phyloP scores from a whole-genome alignment of 164 flowering plant species.

The Vitis vinifera region ASM3070453v1 NC_081811.1:27011501-27012000 shows the following conservation, averaged over 20 bases:
- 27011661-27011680: constrained; percentile 93
- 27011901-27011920: neutral
- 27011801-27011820: constrained; percentile 17
- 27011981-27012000: neutral
- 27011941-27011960: neutral
- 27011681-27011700: constrained; percentile 78
- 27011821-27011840: constrained; percentile 3
- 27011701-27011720: constrained; percentile 51
- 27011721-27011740: constrained; percentile 30
- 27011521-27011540: neutral
- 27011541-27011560: neutral
- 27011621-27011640: constrained; percentile 88
- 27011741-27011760: constrained; percentile 47
- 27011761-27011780: constrained; percentile 90
- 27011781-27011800: constrained; percentile 91
- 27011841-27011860: neutral
- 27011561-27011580: neutral
- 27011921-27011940: neutral
- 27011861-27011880: neutral
- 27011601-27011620: constrained; percentile 79
- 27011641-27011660: constrained; percentile 92
- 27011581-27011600: too few relatives aligned
- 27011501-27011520: constrained; percentile 65
- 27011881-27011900: neutral
- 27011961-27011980: too few relatives aligned